Conservation (phyloP, 2,329 filamentous ascomycete species). For the Aspergillus candidus region DNA sequence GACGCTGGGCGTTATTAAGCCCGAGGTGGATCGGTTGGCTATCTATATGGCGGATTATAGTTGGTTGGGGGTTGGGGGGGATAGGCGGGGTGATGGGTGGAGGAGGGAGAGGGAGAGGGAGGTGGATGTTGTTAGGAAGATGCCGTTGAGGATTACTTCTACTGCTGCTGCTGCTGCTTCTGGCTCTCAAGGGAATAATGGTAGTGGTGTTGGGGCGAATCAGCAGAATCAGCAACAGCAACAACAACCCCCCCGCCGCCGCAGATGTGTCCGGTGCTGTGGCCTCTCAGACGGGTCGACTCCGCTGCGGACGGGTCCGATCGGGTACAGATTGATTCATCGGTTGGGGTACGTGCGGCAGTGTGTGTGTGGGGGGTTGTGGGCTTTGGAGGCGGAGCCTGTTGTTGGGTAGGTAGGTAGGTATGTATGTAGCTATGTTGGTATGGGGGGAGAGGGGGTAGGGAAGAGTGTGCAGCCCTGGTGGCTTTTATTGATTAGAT, state of each 20-base stretch:
- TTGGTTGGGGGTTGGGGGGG: conserved; percentile 61
- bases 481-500: too few relatives aligned
- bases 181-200: conserved; percentile 1
- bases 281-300: conserved; percentile 59
- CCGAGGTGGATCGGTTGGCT: conserved; percentile 57
- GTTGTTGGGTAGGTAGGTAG: conserved; percentile 7
- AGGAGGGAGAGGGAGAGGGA: conserved; percentile 43
- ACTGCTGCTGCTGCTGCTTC: background rate
- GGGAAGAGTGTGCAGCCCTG: too few relatives aligned
- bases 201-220: background rate
- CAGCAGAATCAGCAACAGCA: conserved; percentile 6
- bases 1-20: conserved; percentile 51
- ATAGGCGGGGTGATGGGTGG: conserved; percentile 50
- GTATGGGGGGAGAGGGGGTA: too few relatives aligned
- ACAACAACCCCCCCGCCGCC: conserved; percentile 27
- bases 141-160: conserved; percentile 19
- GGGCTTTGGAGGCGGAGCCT: conserved; percentile 28
- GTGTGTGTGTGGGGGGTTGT: conserved; percentile 39
- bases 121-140: conserved; percentile 53
- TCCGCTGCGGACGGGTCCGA: conserved; percentile 27
- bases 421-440: too few relatives aligned
- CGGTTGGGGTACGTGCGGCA: conserved; percentile 32
- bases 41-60: conserved; percentile 69
- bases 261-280: conserved; percentile 54
- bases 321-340: conserved; percentile 33